Conservation (phyloP, 2,329 filamentous ascomycete genomes). For the Hypoxylon sp. region DNA sequence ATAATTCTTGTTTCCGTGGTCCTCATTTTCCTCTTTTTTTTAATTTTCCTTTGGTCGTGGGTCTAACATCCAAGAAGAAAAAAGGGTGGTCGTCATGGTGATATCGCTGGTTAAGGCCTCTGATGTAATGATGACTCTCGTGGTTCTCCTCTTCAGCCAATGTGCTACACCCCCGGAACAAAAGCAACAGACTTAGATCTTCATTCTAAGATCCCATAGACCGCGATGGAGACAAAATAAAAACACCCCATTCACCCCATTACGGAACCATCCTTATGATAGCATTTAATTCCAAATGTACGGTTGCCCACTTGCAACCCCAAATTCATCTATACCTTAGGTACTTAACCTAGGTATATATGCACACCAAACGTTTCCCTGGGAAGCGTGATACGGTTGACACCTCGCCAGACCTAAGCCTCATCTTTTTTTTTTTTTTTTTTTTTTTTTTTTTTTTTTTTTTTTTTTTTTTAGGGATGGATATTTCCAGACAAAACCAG, state of each 20-base stretch:
- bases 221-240: background rate
- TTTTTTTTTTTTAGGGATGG: slow-evolving; percentile 29
- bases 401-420: too few relatives aligned
- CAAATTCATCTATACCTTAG: background rate
- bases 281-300: background rate
- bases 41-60: background rate
- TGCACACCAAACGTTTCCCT: background rate
- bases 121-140: slow-evolving; percentile 44
- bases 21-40: too few relatives aligned
- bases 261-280: background rate
- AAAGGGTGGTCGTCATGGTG: slow-evolving; percentile 34
- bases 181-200: background rate
- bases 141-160: slow-evolving; percentile 9
- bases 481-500: slow-evolving; percentile 25
- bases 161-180: background rate
- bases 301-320: background rate
- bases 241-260: background rate
- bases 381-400: background rate
- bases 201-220: background rate
- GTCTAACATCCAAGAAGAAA: background rate
- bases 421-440: background rate
- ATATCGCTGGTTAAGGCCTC: slow-evolving; percentile 16
- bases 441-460: background rate
- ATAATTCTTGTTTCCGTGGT: too few relatives aligned
- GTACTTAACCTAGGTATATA: background rate